These are phyloP conservation scores for Fraxinus cuspidata DNA, from an alignment of 257 asterid genomes.

Conservation along the genomic window DNA sequence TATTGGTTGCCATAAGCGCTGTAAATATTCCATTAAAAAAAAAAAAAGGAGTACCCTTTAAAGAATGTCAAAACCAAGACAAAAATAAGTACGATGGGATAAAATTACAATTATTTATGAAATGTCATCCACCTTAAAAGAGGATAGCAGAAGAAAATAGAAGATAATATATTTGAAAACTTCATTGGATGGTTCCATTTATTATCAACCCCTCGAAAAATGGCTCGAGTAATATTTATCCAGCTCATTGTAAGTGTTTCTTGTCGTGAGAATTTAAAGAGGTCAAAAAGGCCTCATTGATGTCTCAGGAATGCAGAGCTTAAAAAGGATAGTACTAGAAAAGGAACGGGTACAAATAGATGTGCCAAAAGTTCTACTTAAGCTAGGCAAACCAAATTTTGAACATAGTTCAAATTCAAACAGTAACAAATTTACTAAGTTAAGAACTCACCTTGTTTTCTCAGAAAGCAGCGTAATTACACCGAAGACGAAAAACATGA, in stretches of 20 bases:
- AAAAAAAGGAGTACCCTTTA: neutral
- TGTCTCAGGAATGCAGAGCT: neutral
- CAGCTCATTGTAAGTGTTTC: neutral
- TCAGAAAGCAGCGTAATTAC: constrained; percentile 64
- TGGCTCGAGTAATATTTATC: neutral
- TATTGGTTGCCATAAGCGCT: neutral
- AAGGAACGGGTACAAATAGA: too few relatives aligned
- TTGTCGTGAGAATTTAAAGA: neutral
- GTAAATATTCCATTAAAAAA: neutral
- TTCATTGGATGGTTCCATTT: neutral
- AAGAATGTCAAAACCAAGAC: neutral
- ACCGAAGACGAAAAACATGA: constrained; percentile 92
- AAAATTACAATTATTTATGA: too few relatives aligned
- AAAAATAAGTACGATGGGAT: neutral
- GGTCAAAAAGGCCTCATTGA: neutral
- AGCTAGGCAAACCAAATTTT: neutral
- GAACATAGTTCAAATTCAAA: neutral
- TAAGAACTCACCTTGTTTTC: constrained; percentile 67
- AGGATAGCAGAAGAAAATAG: neutral
- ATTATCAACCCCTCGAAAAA: neutral
- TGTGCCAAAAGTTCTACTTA: neutral
- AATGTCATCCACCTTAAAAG: neutral
- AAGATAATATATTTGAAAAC: neutral
- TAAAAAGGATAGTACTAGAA: neutral
- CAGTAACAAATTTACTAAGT: neutral